Percentiles rank a stretch among this genome's conserved stretches.
phyloP scores from a whole-genome alignment of 2,329 filamentous ascomycete genomes.

The Fusarium sp. region DNA sequence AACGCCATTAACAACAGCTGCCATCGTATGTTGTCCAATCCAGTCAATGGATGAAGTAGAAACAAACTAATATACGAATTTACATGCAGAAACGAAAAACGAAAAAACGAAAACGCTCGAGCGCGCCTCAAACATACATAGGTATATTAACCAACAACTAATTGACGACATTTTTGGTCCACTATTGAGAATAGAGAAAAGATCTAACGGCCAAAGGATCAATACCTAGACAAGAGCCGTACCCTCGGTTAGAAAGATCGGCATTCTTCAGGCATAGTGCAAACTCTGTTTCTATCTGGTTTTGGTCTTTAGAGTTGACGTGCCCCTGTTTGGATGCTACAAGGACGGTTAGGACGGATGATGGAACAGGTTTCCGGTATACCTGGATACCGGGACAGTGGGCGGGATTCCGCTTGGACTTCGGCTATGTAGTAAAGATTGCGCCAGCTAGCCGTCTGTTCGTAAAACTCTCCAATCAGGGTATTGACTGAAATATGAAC shows the following conservation, averaged over 20 bases:
- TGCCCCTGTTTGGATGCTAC: background rate
- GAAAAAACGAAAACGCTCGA: background rate
- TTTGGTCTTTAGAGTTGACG: background rate
- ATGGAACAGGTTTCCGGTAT: background rate
- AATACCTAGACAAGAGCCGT: background rate
- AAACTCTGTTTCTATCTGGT: background rate
- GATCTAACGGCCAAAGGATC: background rate
- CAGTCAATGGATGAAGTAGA: background rate
- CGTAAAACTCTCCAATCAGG: background rate
- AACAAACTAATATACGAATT: background rate
- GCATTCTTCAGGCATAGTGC: background rate
- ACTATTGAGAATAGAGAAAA: background rate
- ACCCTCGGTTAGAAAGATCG: background rate
- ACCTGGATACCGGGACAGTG: background rate
- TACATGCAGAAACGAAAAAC: background rate
- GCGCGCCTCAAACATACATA: background rate
- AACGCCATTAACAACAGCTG: slow-evolving; percentile 41
- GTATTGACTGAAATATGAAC: background rate
- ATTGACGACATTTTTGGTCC: background rate
- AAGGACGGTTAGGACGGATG: background rate
- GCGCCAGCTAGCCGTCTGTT: too few species aligned
- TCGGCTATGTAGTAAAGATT: background rate
- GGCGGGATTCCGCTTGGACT: background rate
- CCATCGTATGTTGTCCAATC: background rate
- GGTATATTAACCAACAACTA: background rate